Conservation (phyloP, 202 grass and related monocot genomes). For the Cymbopogon flexuosus region DNA sequence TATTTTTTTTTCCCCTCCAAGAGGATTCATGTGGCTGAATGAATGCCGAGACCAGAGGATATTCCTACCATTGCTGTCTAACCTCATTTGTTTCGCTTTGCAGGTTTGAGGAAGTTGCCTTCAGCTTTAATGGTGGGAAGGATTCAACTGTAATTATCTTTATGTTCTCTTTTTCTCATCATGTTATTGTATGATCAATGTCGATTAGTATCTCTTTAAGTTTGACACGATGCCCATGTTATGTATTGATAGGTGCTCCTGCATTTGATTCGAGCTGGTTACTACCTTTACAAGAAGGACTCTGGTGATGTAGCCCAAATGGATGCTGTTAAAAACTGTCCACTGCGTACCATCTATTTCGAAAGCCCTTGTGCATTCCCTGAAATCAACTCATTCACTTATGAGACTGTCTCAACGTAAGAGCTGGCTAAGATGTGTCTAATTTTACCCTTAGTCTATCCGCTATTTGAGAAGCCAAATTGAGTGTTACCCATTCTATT, state of each 20-base stretch:
- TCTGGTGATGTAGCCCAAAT: slow-evolving; percentile 38
- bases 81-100: slow-evolving; percentile 38
- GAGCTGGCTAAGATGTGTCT: slow-evolving; percentile 20
- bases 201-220: slow-evolving; percentile 7
- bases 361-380: slow-evolving; percentile 85
- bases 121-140: slow-evolving; percentile 99
- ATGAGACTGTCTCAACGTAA: slow-evolving; percentile 80
- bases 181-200: slow-evolving; percentile 13
- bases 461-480: slow-evolving; percentile 29
- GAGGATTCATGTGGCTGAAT: neutral
- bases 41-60: neutral
- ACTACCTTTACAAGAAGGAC: slow-evolving; percentile 72
- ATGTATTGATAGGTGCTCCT: slow-evolving; percentile 64
- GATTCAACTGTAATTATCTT: slow-evolving; percentile 90
- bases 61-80: slow-evolving; percentile 12
- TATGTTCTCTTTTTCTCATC: slow-evolving; percentile 15
- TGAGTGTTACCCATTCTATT: slow-evolving; percentile 8
- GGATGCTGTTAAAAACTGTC: slow-evolving; percentile 57
- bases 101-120: slow-evolving; percentile 88
- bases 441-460: neutral
- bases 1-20: neutral
- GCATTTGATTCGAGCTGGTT: slow-evolving; percentile 91
- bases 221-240: slow-evolving; percentile 28
- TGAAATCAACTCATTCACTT: slow-evolving; percentile 95
- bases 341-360: slow-evolving; percentile 91